phyloP scores from a whole-genome alignment of 2,329 filamentous ascomycete species.

The Ilyonectria destructans region DNA sequence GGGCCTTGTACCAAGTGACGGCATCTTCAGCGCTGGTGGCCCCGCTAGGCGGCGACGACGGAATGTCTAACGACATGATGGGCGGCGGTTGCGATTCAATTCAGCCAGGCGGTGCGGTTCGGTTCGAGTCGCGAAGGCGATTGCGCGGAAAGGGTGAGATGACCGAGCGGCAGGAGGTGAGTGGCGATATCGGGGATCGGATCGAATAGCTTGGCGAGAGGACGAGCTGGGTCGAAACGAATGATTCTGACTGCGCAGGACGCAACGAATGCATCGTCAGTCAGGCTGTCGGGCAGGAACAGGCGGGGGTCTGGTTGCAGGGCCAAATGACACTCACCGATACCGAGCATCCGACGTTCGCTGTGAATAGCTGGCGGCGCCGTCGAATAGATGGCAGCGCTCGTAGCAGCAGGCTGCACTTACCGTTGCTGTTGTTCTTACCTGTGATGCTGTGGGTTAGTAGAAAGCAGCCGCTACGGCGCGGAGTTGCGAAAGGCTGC shows the following conservation, averaged over 20 bases:
- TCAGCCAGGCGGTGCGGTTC: conserved; percentile 28
- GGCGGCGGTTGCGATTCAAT: conserved; percentile 30
- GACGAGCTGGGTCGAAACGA: conserved; percentile 7
- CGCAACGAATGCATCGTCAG: conserved; percentile 37
- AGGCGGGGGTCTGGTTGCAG: conserved; percentile 34
- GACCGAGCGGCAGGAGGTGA: conserved; percentile 8
- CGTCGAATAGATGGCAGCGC: background rate
- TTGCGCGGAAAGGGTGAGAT: conserved; percentile 19
- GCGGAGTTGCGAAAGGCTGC: conserved; percentile 48
- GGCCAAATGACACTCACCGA: conserved; percentile 45
- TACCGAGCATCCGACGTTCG: conserved; percentile 39
- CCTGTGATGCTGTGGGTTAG: conserved; percentile 41
- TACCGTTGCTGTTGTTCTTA: conserved; percentile 40
- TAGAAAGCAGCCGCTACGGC: conserved; percentile 48
- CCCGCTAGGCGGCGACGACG: conserved; percentile 74
- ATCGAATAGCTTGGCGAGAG: conserved; percentile 1
- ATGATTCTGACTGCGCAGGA: conserved; percentile 32
- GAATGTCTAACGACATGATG: conserved; percentile 70
- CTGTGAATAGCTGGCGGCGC: conserved; percentile 7
- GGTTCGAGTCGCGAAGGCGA: conserved; percentile 38
- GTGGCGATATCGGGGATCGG: conserved; percentile 18
- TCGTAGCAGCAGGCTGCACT: conserved; percentile 27
- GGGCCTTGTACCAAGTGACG: conserved; percentile 93
- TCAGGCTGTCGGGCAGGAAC: conserved; percentile 35
- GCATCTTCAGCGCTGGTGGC: conserved; percentile 78